Conservation (phyloP, 768 basidiomycete genomes). For the Rhodotorula babjevae region DNA sequence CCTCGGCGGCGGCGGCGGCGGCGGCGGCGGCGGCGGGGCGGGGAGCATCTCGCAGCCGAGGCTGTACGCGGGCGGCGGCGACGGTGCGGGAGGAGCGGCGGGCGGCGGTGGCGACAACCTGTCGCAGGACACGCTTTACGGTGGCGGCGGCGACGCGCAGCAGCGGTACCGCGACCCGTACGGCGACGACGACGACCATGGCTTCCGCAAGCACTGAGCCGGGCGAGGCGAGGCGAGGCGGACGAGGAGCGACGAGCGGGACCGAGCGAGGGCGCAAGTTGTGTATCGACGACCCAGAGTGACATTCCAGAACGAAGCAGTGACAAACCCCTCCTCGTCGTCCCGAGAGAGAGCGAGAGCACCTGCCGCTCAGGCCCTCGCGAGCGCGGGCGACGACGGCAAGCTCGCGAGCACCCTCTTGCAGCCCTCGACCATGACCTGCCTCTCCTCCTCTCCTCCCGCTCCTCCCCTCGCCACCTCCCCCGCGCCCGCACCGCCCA, state of each 20-base stretch:
- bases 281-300: not conserved
- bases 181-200: not conserved
- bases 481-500: too few species aligned
- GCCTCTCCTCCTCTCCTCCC: not conserved
- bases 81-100: not conserved
- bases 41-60: too few species aligned
- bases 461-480: not conserved
- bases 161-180: slow-evolving; percentile 14
- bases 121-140: slow-evolving; percentile 15
- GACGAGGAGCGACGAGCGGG: too few species aligned
- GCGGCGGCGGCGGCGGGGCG: too few species aligned
- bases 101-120: not conserved
- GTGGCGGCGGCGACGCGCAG: not conserved
- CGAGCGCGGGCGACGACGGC: not conserved
- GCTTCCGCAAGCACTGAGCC: not conserved
- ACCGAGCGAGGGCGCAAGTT: too few species aligned
- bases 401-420: not conserved
- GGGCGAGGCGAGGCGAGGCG: too few species aligned
- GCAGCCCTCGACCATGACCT: slow-evolving; percentile 4
- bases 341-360: too few species aligned
- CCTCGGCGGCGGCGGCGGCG: too few species aligned
- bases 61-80: slow-evolving; percentile 12
- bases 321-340: too few species aligned
- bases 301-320: not conserved
- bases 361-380: not conserved